A percentile compares a stretch with the other conserved stretches of the same genome.
Conservation (phyloP, 108 stramenopile species). For the Schizochytrium sp. region DNA sequence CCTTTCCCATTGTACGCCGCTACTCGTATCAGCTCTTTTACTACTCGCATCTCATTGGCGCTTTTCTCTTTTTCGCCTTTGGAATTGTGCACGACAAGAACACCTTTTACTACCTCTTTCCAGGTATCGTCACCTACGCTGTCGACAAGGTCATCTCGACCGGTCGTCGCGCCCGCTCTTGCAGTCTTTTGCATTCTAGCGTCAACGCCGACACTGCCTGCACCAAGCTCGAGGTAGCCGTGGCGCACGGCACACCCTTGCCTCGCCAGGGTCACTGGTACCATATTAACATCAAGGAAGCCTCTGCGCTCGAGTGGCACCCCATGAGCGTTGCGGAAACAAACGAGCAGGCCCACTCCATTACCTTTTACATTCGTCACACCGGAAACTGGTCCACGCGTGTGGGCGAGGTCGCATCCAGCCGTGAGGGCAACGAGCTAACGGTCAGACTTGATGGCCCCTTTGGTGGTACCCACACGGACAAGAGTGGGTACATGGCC, state of each 20-base stretch:
- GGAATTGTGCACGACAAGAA: neutral
- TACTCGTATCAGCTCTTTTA: neutral
- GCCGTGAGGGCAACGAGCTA: neutral
- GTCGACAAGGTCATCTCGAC: slow-evolving; percentile 7
- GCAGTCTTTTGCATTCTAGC: neutral
- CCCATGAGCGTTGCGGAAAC: neutral
- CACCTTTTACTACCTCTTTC: neutral
- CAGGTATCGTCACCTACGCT: neutral
- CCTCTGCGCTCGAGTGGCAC: neutral
- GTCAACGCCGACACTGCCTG: neutral
- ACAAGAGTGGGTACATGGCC: neutral
- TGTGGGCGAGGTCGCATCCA: neutral
- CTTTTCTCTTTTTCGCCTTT: neutral
- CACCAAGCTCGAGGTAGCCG: neutral
- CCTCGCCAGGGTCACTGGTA: neutral
- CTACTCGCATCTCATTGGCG: neutral
- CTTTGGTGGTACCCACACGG: slow-evolving; percentile 1
- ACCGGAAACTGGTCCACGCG: neutral
- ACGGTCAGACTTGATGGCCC: neutral
- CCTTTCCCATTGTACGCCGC: neutral
- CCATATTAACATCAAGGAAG: neutral
- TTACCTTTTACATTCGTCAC: neutral
- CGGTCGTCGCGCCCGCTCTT: neutral
- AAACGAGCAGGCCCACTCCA: neutral
- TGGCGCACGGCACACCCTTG: neutral